Evolutionary conservation across 139 green algal species (phyloP).

Genomic region (Closterium sp.): DNA sequence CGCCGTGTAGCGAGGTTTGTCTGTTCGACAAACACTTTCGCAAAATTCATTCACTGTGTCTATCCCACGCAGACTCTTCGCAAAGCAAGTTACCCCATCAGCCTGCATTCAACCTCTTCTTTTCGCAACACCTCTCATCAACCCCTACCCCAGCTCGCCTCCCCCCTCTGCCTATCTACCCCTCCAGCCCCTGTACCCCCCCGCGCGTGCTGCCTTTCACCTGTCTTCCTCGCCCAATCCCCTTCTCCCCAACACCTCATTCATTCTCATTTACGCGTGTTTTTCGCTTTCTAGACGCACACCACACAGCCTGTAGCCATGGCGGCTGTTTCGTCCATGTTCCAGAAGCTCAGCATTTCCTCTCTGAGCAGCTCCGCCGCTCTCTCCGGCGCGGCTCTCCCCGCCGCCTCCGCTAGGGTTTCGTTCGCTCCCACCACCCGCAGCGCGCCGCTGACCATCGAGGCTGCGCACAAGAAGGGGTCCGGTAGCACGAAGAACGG

Average conservation of each 20-base stretch:
- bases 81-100: background rate
- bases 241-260: background rate
- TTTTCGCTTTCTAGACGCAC: background rate
- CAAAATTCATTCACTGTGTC: background rate
- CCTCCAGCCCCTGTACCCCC: background rate
- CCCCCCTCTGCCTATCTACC: background rate
- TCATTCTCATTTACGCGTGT: background rate
- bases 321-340: slow-evolving; percentile 20
- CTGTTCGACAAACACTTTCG: background rate
- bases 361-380: slow-evolving; percentile 6
- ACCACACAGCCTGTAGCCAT: background rate
- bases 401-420: background rate
- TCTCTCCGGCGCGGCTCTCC: background rate
- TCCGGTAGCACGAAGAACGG: slow-evolving; percentile 96
- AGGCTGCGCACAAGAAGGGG: slow-evolving; percentile 79
- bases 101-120: background rate
- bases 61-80: background rate
- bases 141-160: too few relatives aligned
- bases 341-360: slow-evolving; percentile 18
- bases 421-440: background rate
- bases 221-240: background rate
- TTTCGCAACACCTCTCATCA: background rate
- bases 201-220: background rate
- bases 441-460: slow-evolving; percentile 14
- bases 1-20: background rate